A percentile compares a stretch with the other conserved stretches of the same genome.
phyloP scores from a whole-genome alignment of 129 eudicot species.

The Mikania micrantha region DNA sequence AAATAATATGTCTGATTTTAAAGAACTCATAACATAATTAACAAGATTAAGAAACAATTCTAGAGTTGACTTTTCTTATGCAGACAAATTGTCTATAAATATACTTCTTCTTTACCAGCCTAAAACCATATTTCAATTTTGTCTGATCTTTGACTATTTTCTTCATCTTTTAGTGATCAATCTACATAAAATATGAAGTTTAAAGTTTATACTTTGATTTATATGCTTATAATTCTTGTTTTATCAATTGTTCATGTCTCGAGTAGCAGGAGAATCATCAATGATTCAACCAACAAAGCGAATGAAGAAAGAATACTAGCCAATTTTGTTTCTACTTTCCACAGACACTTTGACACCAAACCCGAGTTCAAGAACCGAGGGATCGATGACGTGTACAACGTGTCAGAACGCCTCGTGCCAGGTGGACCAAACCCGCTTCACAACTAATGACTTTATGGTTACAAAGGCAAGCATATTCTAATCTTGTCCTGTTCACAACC shows the following conservation, averaged over 20 bases:
- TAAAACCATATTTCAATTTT: slow-evolving; percentile 2
- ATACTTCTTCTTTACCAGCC: slow-evolving; percentile 11
- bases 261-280: slow-evolving; percentile 39
- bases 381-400: slow-evolving; percentile 15
- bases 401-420: slow-evolving; percentile 53
- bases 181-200: slow-evolving; percentile 24
- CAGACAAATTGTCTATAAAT: slow-evolving; percentile 23
- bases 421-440: slow-evolving; percentile 82
- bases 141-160: not conserved
- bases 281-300: slow-evolving; percentile 14
- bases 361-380: slow-evolving; percentile 28
- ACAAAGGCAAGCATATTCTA: too few relatives aligned
- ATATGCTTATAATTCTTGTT: slow-evolving; percentile 32
- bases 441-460: slow-evolving; percentile 35
- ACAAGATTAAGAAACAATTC: slow-evolving; percentile 10
- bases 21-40: slow-evolving; percentile 4
- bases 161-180: slow-evolving; percentile 4
- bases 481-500: too few relatives aligned
- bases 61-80: slow-evolving; percentile 18
- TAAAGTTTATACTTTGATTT: slow-evolving; percentile 15
- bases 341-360: slow-evolving; percentile 30
- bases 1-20: slow-evolving; percentile 15
- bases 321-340: slow-evolving; percentile 36
- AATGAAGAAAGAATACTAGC: slow-evolving; percentile 36
- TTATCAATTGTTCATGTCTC: slow-evolving; percentile 20